phyloP scores from a whole-genome alignment of 257 asterid genomes.

The Nemophila menziesii region DNA sequence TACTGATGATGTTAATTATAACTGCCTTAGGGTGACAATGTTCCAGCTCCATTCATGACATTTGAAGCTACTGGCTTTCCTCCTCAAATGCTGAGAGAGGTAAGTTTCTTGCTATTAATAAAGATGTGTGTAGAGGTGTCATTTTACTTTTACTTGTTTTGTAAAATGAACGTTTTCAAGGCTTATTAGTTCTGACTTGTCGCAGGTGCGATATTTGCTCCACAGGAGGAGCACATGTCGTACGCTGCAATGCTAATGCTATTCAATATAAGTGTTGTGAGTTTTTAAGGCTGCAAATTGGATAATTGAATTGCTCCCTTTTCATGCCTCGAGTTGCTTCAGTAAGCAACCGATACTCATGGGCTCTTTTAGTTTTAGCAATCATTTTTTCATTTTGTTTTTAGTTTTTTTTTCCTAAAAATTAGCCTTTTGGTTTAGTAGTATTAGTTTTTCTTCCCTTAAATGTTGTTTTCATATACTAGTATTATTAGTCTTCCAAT shows the following conservation, averaged over 20 bases:
- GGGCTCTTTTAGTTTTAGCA: conserved; percentile 47
- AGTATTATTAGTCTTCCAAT: conserved; percentile 4
- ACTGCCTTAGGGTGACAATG: conserved; percentile 64
- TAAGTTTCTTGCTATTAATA: conserved; percentile 26
- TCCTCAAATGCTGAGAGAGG: conserved; percentile 82
- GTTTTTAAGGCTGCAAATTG: conserved; percentile 96
- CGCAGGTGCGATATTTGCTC: conserved; percentile 99
- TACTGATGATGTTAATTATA: conserved; percentile 4
- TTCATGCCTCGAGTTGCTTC: conserved; percentile 96
- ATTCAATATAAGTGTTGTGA: conserved; percentile 70
- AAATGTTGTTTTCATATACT: conserved; percentile 14
- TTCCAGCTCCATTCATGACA: conserved; percentile 91
- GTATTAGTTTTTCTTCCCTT: conserved; percentile 8
- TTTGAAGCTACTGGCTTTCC: conserved; percentile 93
- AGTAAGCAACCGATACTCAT: conserved; percentile 86
- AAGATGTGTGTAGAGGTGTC: conserved; percentile 4
- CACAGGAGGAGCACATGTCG: conserved; percentile 99
- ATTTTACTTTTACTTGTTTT: conserved; percentile 13
- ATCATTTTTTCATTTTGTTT: conserved; percentile 12
- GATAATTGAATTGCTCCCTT: conserved; percentile 79
- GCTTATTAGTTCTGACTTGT: conserved; percentile 80
- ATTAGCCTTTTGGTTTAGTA: conserved; percentile 10
- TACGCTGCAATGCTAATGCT: conserved; percentile 98
- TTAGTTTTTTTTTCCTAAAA: conserved; percentile 7
- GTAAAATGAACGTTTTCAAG: conserved; percentile 30